These are phyloP conservation scores for Stephania cephalantha DNA, from an alignment of 164 flowering plant species.

Conservation along the genomic window DNA sequence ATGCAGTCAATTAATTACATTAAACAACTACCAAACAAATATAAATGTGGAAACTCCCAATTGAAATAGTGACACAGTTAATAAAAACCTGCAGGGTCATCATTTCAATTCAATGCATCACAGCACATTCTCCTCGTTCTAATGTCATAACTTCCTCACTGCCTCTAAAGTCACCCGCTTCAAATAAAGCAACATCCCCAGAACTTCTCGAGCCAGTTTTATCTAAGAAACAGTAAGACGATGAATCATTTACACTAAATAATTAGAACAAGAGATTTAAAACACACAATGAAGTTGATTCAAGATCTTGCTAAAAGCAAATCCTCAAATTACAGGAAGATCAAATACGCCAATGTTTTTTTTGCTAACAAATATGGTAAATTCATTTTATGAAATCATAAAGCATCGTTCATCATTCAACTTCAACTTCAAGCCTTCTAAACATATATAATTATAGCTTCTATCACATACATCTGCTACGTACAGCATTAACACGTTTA, in stretches of 20 bases:
- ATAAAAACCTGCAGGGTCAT: slow-evolving; percentile 42
- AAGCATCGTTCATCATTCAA: neutral
- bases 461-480: no score
- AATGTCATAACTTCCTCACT: neutral
- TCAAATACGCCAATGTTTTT: neutral
- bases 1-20: neutral
- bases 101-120: slow-evolving; percentile 39
- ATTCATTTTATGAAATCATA: neutral
- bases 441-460: no score
- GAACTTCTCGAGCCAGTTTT: neutral
- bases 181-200: slow-evolving; percentile 4
- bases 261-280: neutral
- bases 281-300: neutral
- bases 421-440: neutral
- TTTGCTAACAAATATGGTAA: no score
- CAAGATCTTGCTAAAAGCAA: neutral
- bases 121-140: slow-evolving; percentile 20
- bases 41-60: neutral
- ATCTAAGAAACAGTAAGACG: neutral
- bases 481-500: no score
- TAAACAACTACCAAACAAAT: neutral
- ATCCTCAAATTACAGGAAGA: neutral
- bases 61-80: neutral
- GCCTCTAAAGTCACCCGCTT: slow-evolving; percentile 1
- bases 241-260: neutral